A percentile compares a stretch with the other conserved stretches of the same genome.
Evolutionary conservation across 2,329 filamentous ascomycete species (phyloP).

Genomic region (Paraconiothyrium sp.): DNA sequence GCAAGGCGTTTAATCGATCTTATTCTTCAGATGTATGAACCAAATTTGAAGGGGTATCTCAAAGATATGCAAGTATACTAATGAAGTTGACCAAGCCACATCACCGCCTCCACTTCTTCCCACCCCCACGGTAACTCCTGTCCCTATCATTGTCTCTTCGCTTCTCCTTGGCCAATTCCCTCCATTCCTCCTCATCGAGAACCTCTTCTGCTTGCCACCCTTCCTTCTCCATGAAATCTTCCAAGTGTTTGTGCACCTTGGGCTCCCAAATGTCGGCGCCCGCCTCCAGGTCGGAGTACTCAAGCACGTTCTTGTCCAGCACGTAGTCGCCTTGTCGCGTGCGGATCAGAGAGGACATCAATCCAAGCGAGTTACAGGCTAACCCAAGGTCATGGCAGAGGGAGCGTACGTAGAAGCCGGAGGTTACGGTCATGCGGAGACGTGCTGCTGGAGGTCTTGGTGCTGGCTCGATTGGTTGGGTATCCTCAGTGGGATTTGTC

Average conservation of each 20-base stretch:
- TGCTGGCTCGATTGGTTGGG: constrained; percentile 11
- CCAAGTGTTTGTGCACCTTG: constrained; percentile 69
- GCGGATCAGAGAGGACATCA: constrained; percentile 87
- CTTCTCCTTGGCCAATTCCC: constrained; percentile 30
- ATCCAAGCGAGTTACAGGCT: constrained; percentile 79
- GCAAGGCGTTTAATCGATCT: not conserved
- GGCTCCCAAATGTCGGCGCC: constrained; percentile 87
- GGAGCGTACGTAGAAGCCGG: constrained; percentile 95
- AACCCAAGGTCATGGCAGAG: constrained; percentile 91
- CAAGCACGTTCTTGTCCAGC: constrained; percentile 77
- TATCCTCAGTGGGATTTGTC: constrained; percentile 3
- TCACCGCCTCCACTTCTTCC: constrained; percentile 26
- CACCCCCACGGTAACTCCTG: constrained; percentile 19
- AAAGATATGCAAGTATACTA: not conserved
- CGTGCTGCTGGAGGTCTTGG: constrained; percentile 72
- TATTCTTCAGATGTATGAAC: not conserved
- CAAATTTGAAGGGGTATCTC: constrained; percentile 8
- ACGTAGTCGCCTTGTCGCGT: constrained; percentile 83
- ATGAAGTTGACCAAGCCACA: not conserved
- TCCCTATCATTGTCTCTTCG: constrained; percentile 33
- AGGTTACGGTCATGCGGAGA: constrained; percentile 90
- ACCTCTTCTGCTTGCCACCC: constrained; percentile 43
- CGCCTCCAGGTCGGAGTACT: constrained; percentile 78
- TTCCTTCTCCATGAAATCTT: constrained; percentile 59
- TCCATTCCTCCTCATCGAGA: constrained; percentile 37